These are phyloP conservation scores for Ampelocalamus luodianensis DNA, from an alignment of 176 grass and related monocot genomes.

Conservation along the genomic window DNA sequence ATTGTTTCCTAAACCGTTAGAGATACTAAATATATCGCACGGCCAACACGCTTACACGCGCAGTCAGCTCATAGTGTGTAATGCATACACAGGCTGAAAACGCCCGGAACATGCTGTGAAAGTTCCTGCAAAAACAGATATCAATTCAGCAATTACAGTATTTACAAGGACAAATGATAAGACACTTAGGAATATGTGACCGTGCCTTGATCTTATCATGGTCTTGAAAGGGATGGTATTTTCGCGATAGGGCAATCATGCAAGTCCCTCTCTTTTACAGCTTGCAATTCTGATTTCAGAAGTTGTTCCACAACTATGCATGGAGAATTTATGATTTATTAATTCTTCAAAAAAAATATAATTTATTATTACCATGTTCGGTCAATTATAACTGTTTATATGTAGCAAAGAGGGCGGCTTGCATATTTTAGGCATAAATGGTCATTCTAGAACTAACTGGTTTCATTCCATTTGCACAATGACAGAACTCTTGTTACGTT, in stretches of 20 bases:
- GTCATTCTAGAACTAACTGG: conserved; percentile 19
- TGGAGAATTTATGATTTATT: background rate
- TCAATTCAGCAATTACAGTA: background rate
- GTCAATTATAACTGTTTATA: background rate
- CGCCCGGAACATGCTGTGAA: background rate
- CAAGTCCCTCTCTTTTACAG: conserved; percentile 16
- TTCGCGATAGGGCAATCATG: background rate
- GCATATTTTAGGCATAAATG: background rate
- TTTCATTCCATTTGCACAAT: conserved; percentile 2
- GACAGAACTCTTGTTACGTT: too few species aligned
- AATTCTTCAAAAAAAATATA: background rate
- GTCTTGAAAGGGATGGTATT: conserved; percentile 35
- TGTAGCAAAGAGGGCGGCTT: background rate
- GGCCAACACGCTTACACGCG: background rate
- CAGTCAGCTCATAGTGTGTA: background rate
- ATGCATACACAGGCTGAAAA: conserved; percentile 11
- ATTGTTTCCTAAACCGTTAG: too few species aligned
- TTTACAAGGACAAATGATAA: conserved; percentile 20
- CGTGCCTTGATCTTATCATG: conserved; percentile 49
- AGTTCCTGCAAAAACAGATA: conserved; percentile 2
- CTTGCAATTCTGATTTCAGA: conserved; percentile 27
- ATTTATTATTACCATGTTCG: background rate
- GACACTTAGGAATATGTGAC: background rate
- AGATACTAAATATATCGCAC: too few species aligned
- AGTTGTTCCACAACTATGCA: background rate